Evolutionary conservation across 2,329 filamentous ascomycete genomes (phyloP), one percentile per base, ranked within the genome.

Genomic region (Paraphoma chrysanthemicola): DNA sequence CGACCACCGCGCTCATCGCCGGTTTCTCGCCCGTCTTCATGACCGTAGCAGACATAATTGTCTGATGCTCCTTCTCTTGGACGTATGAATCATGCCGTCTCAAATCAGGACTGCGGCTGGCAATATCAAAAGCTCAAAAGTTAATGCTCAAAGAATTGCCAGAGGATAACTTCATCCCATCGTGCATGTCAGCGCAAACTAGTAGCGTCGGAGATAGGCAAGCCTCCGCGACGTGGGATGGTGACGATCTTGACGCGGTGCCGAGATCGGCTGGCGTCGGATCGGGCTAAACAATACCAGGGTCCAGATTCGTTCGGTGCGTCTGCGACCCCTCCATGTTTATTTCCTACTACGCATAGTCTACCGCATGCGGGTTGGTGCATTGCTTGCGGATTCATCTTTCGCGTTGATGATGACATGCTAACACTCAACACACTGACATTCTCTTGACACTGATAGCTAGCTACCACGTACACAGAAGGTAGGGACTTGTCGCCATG

Each of bases 21-120:
- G 71, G 64, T 60, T 69, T 59, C 56, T 65, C 63, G 57, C 60
- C 58, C 28, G 63, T 63, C 57, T 70, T 75, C 68, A 75, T 59
- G 62, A 69, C 73, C 48, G 72, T 66, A 44, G 70, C 67, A 63
- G 74, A 72, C 75, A 77, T 77, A 60, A 60, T 67, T 46, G 63
- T 52, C 60, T 51, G 51, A 46, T 44, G 56, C 23, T 41, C 47
- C 49, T 56, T 41, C 43, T 44, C 36, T 38, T 45, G 42, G 44
- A 57, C 43, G 16, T 47, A 53, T 43, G 23, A 62, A 59, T 59
- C 71, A 74, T 74, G 52, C 67, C 69, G 64, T 39, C 50, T 10
- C 33, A 36, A 36, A 14, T 36, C 7, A 7, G 33, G 33, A 36
- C 33, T n/a, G 39, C n/a, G 33, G 33, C 10, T 11, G 33, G 10